Evolutionary conservation across 108 stramenopile species (phyloP), one percentile per base, ranked within the genome.

Genomic region (Fistulifera pelliculosa): DNA sequence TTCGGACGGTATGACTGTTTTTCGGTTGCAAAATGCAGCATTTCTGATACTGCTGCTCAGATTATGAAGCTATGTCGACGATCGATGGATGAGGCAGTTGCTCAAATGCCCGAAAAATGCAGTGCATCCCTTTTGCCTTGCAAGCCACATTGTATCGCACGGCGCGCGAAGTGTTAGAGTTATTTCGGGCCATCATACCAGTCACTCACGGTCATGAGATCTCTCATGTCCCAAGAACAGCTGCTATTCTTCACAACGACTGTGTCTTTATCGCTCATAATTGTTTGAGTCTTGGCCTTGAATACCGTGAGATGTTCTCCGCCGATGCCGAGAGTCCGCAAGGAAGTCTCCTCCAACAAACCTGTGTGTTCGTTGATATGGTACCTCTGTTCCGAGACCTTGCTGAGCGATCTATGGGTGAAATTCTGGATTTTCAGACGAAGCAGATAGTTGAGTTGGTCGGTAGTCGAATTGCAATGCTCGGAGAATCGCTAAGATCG

Each of bases 331-430:
- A 17, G 13, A 35, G 6, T 35, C 31, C 31, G 8, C 18, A 35
- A 13, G 54, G 35, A 27, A 56, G 51, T 47, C 49, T 76, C 43
- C 18, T 83, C 49, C 38, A 66, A 21, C 64, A 84, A 54, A 56
- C 73, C 3, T 90, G 84, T 56, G 76, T 83, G 24, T 91, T 91
- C 68, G 71, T 87, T 1, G 89, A 91, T 65, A 72, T 82, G 73
- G 89, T 91, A 5, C 89, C 89, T 1, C 62, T 80, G 14, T 91
- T 91, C 63, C 70, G 89, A 17, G 85, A 91, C 6, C 54, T 91
- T 26, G 89, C 85, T 10, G 77, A 80, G 10, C 59, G 66, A 41
- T 65, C 71, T 14, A 60, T 91, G 75, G 74, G 79, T 15, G 71
- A 77, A 35, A 87, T 87, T 79, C 51, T 91, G 14, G 83, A 84